Evolutionary conservation across 108 stramenopile species (phyloP).

Genomic region (Cyclotella baltica): DNA sequence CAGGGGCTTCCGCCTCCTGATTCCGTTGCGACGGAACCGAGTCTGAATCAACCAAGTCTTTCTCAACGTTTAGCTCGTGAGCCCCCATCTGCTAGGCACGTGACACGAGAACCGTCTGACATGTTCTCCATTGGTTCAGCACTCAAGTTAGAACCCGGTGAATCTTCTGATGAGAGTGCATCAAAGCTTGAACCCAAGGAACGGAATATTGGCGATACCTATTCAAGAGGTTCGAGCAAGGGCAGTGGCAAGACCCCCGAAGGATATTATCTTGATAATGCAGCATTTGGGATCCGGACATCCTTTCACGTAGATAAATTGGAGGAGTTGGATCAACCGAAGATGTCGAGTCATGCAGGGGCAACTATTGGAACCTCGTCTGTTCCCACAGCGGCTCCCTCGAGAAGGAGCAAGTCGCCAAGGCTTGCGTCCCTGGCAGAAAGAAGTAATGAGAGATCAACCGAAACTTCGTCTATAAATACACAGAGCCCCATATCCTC

Average conservation of each 20-base stretch:
- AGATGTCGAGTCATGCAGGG: not conserved
- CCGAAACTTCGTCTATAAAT: not conserved
- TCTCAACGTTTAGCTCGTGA: too few species aligned
- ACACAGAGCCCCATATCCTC: not conserved
- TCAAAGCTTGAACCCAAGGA: not conserved
- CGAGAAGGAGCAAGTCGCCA: not conserved
- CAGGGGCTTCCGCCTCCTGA: not conserved
- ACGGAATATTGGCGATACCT: not conserved
- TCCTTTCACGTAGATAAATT: conserved; percentile 12
- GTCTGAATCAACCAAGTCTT: too few species aligned
- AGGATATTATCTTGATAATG: not conserved
- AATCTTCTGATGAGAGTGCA: not conserved
- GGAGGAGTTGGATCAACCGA: conserved; percentile 9
- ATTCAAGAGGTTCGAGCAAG: not conserved
- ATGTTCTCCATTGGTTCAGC: not conserved
- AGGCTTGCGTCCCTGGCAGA: not conserved
- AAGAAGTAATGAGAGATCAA: not conserved
- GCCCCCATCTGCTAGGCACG: too few species aligned
- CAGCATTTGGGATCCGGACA: conserved; percentile 6
- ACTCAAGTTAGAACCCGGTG: not conserved
- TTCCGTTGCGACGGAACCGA: not conserved
- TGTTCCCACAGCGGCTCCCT: too few species aligned
- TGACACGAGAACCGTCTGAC: conserved; percentile 1
- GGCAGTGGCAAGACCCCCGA: not conserved
- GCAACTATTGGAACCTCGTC: not conserved